Conservation (phyloP, 768 basidiomycete species). For the Boletales sp. region DNA sequence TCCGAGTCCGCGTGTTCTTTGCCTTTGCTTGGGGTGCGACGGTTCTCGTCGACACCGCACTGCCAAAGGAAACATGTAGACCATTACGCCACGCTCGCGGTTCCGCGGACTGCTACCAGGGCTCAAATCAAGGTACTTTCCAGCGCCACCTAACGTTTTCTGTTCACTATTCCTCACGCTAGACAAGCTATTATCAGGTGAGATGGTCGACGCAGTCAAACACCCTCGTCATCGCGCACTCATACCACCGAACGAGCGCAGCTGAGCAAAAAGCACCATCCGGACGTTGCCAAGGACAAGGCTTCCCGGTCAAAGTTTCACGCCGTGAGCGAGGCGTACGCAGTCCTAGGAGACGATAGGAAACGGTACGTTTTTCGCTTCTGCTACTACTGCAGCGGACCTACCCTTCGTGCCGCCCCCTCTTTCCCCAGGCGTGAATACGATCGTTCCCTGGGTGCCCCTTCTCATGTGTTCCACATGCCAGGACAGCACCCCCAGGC, state of each 20-base stretch:
- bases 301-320: constrained; percentile 40
- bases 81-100: constrained; percentile 26
- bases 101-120: constrained; percentile 28
- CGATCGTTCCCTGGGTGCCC: constrained; percentile 20
- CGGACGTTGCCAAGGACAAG: constrained; percentile 40
- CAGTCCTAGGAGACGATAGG: constrained; percentile 42
- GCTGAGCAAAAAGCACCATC: constrained; percentile 49
- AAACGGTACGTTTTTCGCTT: constrained; percentile 32
- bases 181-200: constrained; percentile 33
- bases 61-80: constrained; percentile 14
- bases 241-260: constrained; percentile 10
- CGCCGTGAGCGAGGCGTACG: constrained; percentile 46
- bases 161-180: neutral
- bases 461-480: constrained; percentile 4
- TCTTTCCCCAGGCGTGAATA: constrained; percentile 28
- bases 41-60: constrained; percentile 20
- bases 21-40: neutral
- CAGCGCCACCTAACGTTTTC: neutral
- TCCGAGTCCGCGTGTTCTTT: neutral
- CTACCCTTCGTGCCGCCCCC: too few relatives aligned
- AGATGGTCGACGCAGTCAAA: neutral
- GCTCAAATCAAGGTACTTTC: constrained; percentile 31
- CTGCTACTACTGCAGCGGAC: too few relatives aligned
- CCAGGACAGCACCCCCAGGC: constrained; percentile 28
- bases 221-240: neutral